Evolutionary conservation across 2,329 filamentous ascomycete species (phyloP).

Genomic region (Fusarium lateritium): DNA sequence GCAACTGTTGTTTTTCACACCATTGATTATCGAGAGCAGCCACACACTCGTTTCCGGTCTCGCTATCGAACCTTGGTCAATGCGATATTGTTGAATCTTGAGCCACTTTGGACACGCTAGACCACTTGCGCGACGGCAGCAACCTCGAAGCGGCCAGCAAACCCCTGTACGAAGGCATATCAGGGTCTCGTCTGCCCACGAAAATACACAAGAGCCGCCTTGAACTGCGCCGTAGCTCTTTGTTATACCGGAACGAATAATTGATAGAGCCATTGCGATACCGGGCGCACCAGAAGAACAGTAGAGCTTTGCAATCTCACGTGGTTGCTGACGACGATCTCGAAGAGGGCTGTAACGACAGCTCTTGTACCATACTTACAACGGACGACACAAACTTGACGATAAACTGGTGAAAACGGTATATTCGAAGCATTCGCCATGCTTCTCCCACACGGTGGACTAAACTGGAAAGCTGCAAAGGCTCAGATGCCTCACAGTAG

Average conservation of each 20-base stretch:
- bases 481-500: constrained; percentile 83
- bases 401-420: constrained; percentile 38
- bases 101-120: constrained; percentile 30
- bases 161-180: constrained; percentile 35
- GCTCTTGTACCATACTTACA: constrained; percentile 17
- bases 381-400: constrained; percentile 22
- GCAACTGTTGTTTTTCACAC: constrained; percentile 10
- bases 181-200: constrained; percentile 29
- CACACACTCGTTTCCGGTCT: constrained; percentile 36
- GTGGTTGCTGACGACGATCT: constrained; percentile 25
- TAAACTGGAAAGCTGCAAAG: constrained; percentile 93
- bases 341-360: constrained; percentile 21
- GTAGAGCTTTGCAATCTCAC: constrained; percentile 8
- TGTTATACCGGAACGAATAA: constrained; percentile 6
- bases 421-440: constrained; percentile 66
- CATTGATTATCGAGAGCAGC: constrained; percentile 30
- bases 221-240: neutral
- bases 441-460: constrained; percentile 90
- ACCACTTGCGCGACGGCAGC: constrained; percentile 30
- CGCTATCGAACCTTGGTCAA: constrained; percentile 9
- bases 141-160: constrained; percentile 29
- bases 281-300: constrained; percentile 7
- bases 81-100: constrained; percentile 13
- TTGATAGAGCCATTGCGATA: constrained; percentile 21
- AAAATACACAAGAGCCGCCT: constrained; percentile 9